Percentiles rank a stretch among this genome's conserved stretches.
phyloP scores from a whole-genome alignment of 2,329 filamentous ascomycete genomes.

The Orbilia oligospora region DNA sequence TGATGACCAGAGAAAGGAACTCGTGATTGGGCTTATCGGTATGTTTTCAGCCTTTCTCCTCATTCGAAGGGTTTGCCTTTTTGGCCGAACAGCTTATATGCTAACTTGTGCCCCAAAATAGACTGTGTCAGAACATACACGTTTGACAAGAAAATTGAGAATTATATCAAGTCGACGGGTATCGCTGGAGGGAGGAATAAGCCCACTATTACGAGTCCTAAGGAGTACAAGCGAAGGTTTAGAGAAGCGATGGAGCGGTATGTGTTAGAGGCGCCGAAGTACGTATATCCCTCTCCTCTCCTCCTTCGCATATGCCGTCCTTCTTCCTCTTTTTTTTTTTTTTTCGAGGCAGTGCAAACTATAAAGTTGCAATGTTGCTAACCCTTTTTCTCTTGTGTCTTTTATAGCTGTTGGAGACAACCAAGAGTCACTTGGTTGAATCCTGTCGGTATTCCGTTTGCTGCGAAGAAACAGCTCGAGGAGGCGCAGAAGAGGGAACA shows the following conservation, averaged over 20 bases:
- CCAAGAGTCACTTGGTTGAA: constrained; percentile 61
- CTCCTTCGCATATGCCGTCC: neutral
- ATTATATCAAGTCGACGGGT: constrained; percentile 98
- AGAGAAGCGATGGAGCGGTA: constrained; percentile 95
- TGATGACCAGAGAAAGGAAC: constrained; percentile 87
- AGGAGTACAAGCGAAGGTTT: constrained; percentile 97
- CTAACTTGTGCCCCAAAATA: constrained; percentile 45
- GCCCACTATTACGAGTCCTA: constrained; percentile 95
- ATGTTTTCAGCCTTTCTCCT: constrained; percentile 61
- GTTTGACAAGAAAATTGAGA: constrained; percentile 99
- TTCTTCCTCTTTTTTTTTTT: neutral
- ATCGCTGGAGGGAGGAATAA: constrained; percentile 83
- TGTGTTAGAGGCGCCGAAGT: constrained; percentile 67
- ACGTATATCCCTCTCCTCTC: constrained; percentile 32
- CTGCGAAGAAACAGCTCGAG: constrained; percentile 51
- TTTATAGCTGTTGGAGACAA: constrained; percentile 60
- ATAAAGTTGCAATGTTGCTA: constrained; percentile 18
- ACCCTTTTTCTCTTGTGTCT: neutral
- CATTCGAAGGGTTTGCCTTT: constrained; percentile 32
- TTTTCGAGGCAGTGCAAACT: constrained; percentile 8
- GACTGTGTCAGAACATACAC: constrained; percentile 99
- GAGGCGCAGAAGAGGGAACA: constrained; percentile 49
- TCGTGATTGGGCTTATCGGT: constrained; percentile 92
- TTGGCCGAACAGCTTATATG: neutral
- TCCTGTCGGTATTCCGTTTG: constrained; percentile 58